Conservation (phyloP, 2,329 filamentous ascomycete species). For the Aspergillus fumigatus region DNA sequence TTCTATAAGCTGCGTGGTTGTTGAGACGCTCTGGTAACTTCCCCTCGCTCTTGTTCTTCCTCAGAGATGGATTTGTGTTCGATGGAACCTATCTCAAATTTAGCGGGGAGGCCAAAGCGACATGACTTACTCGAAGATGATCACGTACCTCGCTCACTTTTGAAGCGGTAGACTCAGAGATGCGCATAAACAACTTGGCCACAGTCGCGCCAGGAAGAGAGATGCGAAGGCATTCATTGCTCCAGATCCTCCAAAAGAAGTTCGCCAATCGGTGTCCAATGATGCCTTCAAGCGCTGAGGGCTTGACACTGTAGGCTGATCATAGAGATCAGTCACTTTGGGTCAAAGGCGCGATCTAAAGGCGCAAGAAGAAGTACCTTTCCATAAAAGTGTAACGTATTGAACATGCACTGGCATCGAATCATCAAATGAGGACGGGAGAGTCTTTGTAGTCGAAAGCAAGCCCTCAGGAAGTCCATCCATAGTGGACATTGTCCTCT, state of each 20-base stretch:
- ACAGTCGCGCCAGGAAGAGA: slow-evolving; percentile 38
- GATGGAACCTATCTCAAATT: background rate
- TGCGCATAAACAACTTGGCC: slow-evolving; percentile 41
- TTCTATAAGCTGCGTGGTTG: slow-evolving; percentile 1
- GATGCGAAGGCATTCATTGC: slow-evolving; percentile 33
- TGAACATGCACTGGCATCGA: slow-evolving; percentile 35
- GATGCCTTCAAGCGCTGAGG: slow-evolving; percentile 38
- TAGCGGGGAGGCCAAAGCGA: background rate
- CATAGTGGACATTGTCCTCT: slow-evolving; percentile 23
- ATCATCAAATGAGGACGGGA: slow-evolving; percentile 34
- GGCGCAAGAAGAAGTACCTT: slow-evolving; percentile 35
- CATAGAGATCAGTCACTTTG: slow-evolving; percentile 1
- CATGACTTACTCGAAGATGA: background rate
- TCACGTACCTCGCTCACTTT: background rate
- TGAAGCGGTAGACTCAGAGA: slow-evolving; percentile 30
- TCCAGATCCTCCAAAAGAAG: slow-evolving; percentile 51
- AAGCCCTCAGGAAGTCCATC: slow-evolving; percentile 39
- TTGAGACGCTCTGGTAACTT: background rate
- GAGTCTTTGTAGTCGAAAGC: slow-evolving; percentile 36
- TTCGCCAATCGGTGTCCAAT: slow-evolving; percentile 46
- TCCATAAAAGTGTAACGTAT: slow-evolving; percentile 45
- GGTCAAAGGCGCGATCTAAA: background rate
- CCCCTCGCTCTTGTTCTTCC: background rate
- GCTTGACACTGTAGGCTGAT: slow-evolving; percentile 45
- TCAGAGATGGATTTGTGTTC: background rate